Evolutionary conservation across 805 yeast genomes (phyloP).

Genomic region (Maudiozyma serrabonitensis): DNA sequence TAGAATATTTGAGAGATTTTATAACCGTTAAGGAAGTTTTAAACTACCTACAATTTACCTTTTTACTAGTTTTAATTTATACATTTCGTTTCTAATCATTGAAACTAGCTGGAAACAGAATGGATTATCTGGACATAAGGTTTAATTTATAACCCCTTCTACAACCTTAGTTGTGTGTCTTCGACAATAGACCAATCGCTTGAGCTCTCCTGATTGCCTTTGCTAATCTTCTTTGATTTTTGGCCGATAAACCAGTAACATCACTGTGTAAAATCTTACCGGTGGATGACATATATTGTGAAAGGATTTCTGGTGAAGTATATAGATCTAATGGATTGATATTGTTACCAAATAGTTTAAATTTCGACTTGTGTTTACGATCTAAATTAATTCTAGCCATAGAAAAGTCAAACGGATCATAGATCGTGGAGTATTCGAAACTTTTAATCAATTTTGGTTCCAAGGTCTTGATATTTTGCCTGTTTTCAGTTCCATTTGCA

Average conservation of each 20-base stretch:
- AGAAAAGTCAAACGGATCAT: constrained; percentile 78
- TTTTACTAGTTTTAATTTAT: too few species aligned
- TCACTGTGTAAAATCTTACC: constrained; percentile 73
- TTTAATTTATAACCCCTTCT: neutral
- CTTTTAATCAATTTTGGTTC: constrained; percentile 24
- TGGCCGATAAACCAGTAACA: constrained; percentile 54
- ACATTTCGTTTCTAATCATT: too few species aligned
- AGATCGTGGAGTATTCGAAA: constrained; percentile 42
- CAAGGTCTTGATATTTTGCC: constrained; percentile 5
- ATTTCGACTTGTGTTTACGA: constrained; percentile 25
- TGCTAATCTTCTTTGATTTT: constrained; percentile 60
- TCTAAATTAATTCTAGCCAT: constrained; percentile 47
- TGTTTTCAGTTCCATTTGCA: neutral
- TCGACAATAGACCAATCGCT: constrained; percentile 67
- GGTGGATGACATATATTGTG: constrained; percentile 53
- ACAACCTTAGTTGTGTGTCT: constrained; percentile 42
- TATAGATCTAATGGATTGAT: constrained; percentile 64
- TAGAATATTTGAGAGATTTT: too few species aligned
- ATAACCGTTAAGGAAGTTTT: too few species aligned
- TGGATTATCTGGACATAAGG: too few species aligned
- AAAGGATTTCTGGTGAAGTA: constrained; percentile 59
- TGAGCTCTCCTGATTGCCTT: constrained; percentile 75
- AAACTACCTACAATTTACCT: too few species aligned
- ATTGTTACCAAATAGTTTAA: constrained; percentile 7
- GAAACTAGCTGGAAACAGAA: too few species aligned